phyloP scores from a whole-genome alignment of 257 asterid species.

The Solanum arcanum region DNA sequence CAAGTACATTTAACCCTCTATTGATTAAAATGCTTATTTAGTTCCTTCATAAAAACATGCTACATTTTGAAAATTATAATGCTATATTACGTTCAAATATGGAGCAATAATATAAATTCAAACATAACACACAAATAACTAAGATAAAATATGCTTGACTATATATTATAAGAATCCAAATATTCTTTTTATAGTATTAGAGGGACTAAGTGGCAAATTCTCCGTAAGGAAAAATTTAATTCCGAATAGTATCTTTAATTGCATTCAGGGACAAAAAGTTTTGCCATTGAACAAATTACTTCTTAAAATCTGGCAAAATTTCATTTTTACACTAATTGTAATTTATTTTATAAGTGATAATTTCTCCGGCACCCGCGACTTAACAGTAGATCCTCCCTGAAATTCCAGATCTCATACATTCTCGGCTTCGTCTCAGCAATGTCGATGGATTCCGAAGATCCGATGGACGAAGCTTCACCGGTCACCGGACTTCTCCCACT shows the following conservation, averaged over 20 bases:
- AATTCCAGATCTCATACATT: neutral
- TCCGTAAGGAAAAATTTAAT: neutral
- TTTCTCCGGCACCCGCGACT: neutral
- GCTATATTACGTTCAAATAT: neutral
- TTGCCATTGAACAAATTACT: neutral
- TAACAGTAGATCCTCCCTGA: neutral
- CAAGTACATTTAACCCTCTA: neutral
- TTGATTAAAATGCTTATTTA: too few species aligned
- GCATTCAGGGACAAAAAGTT: neutral
- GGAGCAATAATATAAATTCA: neutral
- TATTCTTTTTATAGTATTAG: neutral
- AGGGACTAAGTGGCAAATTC: neutral
- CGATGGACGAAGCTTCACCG: conserved; percentile 33
- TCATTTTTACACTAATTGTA: neutral
- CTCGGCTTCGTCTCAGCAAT: neutral
- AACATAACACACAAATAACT: neutral
- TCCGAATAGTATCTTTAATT: neutral
- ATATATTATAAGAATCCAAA: neutral
- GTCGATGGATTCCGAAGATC: conserved; percentile 52
- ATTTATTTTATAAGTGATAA: neutral
- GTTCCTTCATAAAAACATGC: neutral
- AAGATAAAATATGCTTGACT: neutral
- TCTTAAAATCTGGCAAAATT: neutral
- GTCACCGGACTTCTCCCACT: conserved; percentile 54
- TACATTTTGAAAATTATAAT: neutral